phyloP scores from a whole-genome alignment of 768 basidiomycete genomes.

The Mycena metata region DNA sequence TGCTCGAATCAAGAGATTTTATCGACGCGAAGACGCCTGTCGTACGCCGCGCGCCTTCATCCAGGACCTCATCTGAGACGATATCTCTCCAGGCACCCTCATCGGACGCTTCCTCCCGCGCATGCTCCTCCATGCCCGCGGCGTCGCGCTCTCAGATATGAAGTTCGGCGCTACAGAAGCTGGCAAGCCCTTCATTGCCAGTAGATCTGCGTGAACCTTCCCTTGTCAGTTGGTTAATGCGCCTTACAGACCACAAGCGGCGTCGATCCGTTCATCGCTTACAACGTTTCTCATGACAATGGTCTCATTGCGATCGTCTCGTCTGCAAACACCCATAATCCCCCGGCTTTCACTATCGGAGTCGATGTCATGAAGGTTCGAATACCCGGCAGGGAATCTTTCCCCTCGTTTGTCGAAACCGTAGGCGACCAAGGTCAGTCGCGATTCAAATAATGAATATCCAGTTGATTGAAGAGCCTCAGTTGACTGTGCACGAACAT shows the following conservation, averaged over 20 bases:
- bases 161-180: slow-evolving; percentile 68
- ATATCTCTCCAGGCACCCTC: slow-evolving; percentile 68
- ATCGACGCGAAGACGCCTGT: slow-evolving; percentile 81
- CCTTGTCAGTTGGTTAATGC: slow-evolving; percentile 17
- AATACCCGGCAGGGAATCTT: slow-evolving; percentile 69
- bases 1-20: slow-evolving; percentile 73
- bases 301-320: slow-evolving; percentile 78
- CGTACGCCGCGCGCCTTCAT: slow-evolving; percentile 57
- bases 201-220: slow-evolving; percentile 43
- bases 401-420: slow-evolving; percentile 71
- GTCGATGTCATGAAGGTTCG: slow-evolving; percentile 87
- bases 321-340: slow-evolving; percentile 56
- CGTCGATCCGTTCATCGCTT: slow-evolving; percentile 72
- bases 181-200: slow-evolving; percentile 84
- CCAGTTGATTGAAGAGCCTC: slow-evolving; percentile 18
- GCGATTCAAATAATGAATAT: background rate
- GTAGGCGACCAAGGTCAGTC: slow-evolving; percentile 75
- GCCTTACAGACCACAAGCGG: slow-evolving; percentile 57
- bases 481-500: slow-evolving; percentile 63
- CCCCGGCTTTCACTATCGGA: slow-evolving; percentile 74
- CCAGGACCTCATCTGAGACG: slow-evolving; percentile 15
- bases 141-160: slow-evolving; percentile 62
- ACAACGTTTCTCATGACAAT: slow-evolving; percentile 88
- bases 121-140: slow-evolving; percentile 71
- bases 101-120: slow-evolving; percentile 83